Percentiles rank a stretch among this genome's conserved stretches.
Evolutionary conservation across 306 rosid species (phyloP).

Genomic region (Pueraria montana): DNA sequence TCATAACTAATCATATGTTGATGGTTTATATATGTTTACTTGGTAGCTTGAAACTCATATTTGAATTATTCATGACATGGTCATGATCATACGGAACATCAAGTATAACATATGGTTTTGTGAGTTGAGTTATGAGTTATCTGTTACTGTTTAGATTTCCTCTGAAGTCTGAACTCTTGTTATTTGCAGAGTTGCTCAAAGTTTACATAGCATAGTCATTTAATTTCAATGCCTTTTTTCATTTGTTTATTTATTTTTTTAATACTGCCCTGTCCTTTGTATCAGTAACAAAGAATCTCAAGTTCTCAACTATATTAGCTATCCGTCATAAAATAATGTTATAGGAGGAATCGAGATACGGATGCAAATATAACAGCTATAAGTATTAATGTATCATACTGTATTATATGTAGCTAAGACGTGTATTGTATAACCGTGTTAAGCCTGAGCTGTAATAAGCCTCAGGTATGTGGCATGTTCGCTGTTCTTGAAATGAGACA

Average conservation of each 20-base stretch:
- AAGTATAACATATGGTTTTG: conserved; percentile 11
- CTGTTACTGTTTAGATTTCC: neutral
- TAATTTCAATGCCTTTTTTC: neutral
- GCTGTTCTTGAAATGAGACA: neutral
- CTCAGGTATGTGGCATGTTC: neutral
- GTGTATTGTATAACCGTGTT: neutral
- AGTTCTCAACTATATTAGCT: conserved; percentile 26
- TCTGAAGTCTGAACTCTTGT: neutral
- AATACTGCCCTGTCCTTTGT: neutral
- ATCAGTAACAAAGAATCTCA: conserved; percentile 13
- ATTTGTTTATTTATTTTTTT: neutral
- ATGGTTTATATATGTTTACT: conserved; percentile 30
- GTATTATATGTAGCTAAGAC: neutral
- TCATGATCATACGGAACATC: conserved; percentile 18
- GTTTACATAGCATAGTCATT: conserved; percentile 18
- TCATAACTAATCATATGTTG: neutral
- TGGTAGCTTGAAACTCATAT: neutral
- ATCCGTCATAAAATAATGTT: neutral
- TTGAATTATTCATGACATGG: conserved; percentile 3
- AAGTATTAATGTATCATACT: neutral
- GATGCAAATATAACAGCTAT: neutral
- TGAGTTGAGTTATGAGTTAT: neutral
- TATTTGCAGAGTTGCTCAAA: neutral
- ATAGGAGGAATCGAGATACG: neutral
- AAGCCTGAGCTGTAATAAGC: neutral